These are phyloP conservation scores for Pichia sp. DNA, from an alignment of 1,139 yeast genomes.

Conservation along the genomic window DNA sequence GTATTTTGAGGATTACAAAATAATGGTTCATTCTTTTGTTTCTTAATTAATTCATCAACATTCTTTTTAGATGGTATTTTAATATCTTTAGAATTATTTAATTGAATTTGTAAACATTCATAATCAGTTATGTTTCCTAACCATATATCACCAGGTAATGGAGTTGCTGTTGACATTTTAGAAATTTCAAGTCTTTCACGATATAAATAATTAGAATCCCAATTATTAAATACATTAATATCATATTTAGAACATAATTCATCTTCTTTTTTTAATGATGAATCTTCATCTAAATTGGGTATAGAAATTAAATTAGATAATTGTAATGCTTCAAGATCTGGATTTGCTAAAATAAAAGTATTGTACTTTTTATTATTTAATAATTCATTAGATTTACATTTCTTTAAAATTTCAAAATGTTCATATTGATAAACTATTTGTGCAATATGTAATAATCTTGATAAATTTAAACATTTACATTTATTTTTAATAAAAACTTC, in stretches of 20 bases:
- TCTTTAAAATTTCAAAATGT: slow-evolving; percentile 26
- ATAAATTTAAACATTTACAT: slow-evolving; percentile 38
- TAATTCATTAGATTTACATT: background rate
- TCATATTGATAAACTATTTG: slow-evolving; percentile 37
- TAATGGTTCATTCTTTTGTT: slow-evolving; percentile 27
- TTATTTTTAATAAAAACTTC: slow-evolving; percentile 11
- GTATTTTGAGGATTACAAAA: slow-evolving; percentile 51
- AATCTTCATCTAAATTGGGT: slow-evolving; percentile 20
- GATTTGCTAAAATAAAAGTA: slow-evolving; percentile 25
- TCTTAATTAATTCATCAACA: slow-evolving; percentile 1
- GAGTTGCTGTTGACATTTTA: slow-evolving; percentile 76
- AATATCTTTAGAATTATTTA: slow-evolving; percentile 13
- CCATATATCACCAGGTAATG: slow-evolving; percentile 49
- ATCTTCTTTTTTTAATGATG: slow-evolving; percentile 22
- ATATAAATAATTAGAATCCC: slow-evolving; percentile 68
- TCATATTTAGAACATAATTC: slow-evolving; percentile 30
- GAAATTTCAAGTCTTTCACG: slow-evolving; percentile 79
- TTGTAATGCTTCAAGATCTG: slow-evolving; percentile 18
- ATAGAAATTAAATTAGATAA: slow-evolving; percentile 24
- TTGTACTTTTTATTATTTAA: slow-evolving; percentile 22
- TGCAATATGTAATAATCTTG: slow-evolving; percentile 50
- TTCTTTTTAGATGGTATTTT: slow-evolving; percentile 2
- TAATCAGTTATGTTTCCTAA: slow-evolving; percentile 68
- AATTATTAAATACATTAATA: slow-evolving; percentile 38
- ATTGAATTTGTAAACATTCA: slow-evolving; percentile 31